Conservation (phyloP, 148 eudicot species). For the Rhododendron ferrugineum region DNA sequence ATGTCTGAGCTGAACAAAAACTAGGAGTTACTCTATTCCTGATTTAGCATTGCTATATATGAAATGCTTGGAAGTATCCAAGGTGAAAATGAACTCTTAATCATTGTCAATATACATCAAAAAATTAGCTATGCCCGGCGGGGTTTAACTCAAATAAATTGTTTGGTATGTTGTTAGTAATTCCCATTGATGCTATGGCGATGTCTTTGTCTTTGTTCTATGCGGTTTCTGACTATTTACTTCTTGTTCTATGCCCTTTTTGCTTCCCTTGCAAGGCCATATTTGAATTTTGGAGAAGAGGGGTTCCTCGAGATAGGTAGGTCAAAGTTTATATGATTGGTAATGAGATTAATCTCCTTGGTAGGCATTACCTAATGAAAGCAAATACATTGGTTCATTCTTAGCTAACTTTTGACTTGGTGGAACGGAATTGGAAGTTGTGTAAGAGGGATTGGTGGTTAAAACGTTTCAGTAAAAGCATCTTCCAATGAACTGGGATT, state of each 20-base stretch:
- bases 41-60: neutral
- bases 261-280: neutral
- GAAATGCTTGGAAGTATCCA: neutral
- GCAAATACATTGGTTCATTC: neutral
- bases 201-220: neutral
- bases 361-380: neutral
- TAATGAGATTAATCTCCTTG: neutral
- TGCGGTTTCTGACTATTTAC: neutral
- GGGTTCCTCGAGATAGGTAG: neutral
- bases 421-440: neutral
- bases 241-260: neutral
- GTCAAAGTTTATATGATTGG: neutral
- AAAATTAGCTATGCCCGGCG: neutral
- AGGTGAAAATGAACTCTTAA: neutral
- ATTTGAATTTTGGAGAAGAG: neutral
- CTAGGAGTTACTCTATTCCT: neutral
- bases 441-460: neutral
- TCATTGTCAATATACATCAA: neutral
- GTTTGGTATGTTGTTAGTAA: neutral
- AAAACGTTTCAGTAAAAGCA: neutral
- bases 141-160: neutral
- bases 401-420: neutral
- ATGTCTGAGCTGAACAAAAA: neutral
- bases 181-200: neutral
- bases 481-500: neutral